phyloP scores from a whole-genome alignment of 2,329 filamentous ascomycete species.

The Chaetothyriales sp. region DNA sequence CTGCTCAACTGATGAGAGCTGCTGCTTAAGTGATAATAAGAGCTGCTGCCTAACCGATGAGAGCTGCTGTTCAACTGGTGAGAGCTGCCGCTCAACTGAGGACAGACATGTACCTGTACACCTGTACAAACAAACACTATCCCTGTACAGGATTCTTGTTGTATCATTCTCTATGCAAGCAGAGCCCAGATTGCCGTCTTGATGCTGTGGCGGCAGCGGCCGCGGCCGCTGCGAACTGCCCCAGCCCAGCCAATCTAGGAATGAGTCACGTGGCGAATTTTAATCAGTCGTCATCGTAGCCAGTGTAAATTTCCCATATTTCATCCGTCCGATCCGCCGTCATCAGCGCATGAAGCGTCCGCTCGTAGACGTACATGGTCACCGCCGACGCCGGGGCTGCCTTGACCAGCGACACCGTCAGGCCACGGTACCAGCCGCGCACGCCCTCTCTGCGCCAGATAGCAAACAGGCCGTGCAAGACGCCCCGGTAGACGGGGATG shows the following conservation, averaged over 20 bases:
- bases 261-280: background rate
- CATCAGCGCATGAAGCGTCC: slow-evolving; percentile 49
- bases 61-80: no score
- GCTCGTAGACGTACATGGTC: slow-evolving; percentile 91
- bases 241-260: background rate
- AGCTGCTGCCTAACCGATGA: no score
- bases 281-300: slow-evolving; percentile 10
- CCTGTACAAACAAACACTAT: background rate
- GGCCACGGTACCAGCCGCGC: slow-evolving; percentile 70
- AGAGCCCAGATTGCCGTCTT: background rate
- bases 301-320: slow-evolving; percentile 16
- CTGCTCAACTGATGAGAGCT: slow-evolving; percentile 51
- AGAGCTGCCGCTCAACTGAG: no score
- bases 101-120: no score
- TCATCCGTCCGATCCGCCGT: slow-evolving; percentile 21
- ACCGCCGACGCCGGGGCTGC: slow-evolving; percentile 80
- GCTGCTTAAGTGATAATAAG: background rate
- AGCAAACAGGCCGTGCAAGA: slow-evolving; percentile 49
- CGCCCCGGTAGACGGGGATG: slow-evolving; percentile 66
- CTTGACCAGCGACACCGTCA: slow-evolving; percentile 82
- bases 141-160: no score
- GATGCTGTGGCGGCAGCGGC: background rate
- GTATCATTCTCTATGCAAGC: no score
- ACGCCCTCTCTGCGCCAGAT: slow-evolving; percentile 63
- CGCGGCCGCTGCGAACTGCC: background rate